Percentiles rank a stretch among this genome's conserved stretches.
Evolutionary conservation across 75 land plant species (phyloP).

Genomic region (Chamaecyparis obtusa): DNA sequence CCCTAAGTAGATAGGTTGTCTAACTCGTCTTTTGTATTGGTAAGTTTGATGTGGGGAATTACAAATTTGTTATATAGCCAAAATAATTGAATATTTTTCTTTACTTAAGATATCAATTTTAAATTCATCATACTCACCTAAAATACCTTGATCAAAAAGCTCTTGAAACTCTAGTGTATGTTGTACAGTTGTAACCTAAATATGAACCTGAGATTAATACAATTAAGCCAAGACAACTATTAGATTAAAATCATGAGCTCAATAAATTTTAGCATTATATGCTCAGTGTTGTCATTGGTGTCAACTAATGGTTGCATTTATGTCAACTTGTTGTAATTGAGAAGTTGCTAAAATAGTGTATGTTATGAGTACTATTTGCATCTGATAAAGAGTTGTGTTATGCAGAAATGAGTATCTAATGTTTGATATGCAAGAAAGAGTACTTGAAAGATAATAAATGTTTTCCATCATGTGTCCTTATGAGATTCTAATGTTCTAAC

Average conservation of each 20-base stretch:
- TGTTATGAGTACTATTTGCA: no score
- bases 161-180: slow-evolving; percentile 41
- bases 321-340: no score
- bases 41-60: neutral
- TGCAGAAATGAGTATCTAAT: no score
- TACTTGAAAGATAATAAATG: no score
- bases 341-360: no score
- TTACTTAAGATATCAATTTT: neutral
- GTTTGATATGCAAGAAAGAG: no score
- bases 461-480: no score
- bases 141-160: slow-evolving; percentile 20
- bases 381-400: no score
- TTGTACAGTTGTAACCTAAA: slow-evolving; percentile 45
- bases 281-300: no score
- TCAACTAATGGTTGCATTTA: no score
- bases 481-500: no score
- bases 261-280: no score
- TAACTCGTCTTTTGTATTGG: slow-evolving; percentile 6
- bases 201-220: slow-evolving; percentile 48
- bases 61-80: neutral
- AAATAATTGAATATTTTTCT: neutral
- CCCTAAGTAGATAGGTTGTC: neutral
- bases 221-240: neutral
- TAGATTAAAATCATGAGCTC: neutral
- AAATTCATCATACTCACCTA: neutral